A percentile compares a stretch with the other conserved stretches of the same genome.
Evolutionary conservation across 75 land plant genomes (phyloP).

Genomic region (Cupressus sempervirens): DNA sequence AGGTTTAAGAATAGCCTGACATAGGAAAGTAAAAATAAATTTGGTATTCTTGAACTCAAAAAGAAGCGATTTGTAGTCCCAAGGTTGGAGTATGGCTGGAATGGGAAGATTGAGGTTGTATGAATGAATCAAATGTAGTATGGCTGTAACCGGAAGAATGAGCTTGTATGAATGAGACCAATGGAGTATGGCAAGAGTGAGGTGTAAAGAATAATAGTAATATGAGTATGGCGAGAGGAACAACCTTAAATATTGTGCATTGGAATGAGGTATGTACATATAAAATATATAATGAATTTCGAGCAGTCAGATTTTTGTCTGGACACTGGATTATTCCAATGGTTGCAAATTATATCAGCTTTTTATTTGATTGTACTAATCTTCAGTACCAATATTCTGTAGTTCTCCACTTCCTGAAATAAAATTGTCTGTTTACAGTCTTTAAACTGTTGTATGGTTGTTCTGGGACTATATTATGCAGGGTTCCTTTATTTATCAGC

Average conservation of each 20-base stretch:
- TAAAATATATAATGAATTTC: neutral
- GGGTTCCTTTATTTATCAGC: neutral
- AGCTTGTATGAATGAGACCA: neutral
- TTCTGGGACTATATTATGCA: neutral
- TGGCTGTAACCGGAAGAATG: neutral
- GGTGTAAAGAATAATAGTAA: neutral
- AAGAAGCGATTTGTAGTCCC: neutral
- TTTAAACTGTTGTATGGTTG: neutral
- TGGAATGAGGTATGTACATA: neutral
- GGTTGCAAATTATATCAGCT: neutral
- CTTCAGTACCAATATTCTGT: neutral
- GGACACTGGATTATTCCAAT: neutral
- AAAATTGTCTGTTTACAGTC: neutral
- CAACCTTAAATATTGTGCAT: neutral
- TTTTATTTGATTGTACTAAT: neutral
- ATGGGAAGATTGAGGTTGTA: neutral
- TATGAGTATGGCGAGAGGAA: neutral
- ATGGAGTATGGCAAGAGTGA: neutral
- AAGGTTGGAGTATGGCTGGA: neutral
- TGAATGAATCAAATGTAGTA: neutral
- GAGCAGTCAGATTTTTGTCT: neutral
- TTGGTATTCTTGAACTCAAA: neutral
- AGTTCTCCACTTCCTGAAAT: neutral
- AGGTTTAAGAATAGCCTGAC: neutral
- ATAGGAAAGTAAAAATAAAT: neutral